Conservation (phyloP, 176 grass and related monocot species). For the Phoenix roebelenii region DNA sequence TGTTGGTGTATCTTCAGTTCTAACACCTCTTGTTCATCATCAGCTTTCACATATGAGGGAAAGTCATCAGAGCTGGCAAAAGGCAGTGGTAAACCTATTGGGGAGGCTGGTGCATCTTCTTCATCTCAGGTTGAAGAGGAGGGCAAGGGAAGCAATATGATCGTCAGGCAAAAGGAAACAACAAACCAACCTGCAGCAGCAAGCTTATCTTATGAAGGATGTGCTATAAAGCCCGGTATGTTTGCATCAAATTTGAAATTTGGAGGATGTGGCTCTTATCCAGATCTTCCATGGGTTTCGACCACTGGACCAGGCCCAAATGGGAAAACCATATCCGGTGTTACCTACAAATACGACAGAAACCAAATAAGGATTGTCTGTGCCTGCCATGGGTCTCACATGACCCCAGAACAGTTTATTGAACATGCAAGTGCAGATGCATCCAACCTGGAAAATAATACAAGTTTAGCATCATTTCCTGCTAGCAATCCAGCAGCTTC, state of each 20-base stretch:
- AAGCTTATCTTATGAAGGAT: slow-evolving; percentile 33
- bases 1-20: too few species aligned
- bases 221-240: slow-evolving; percentile 55
- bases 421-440: slow-evolving; percentile 57
- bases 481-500: slow-evolving; percentile 39
- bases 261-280: slow-evolving; percentile 73
- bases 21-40: too few species aligned
- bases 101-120: slow-evolving; percentile 36
- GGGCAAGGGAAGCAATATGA: slow-evolving; percentile 19
- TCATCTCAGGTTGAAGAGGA: slow-evolving; percentile 41
- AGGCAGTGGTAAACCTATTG: slow-evolving; percentile 10
- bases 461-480: slow-evolving; percentile 25
- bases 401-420: slow-evolving; percentile 64
- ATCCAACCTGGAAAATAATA: slow-evolving; percentile 27
- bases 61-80: not conserved
- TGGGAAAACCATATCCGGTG: slow-evolving; percentile 84
- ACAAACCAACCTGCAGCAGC: slow-evolving; percentile 17
- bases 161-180: slow-evolving; percentile 6
- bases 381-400: slow-evolving; percentile 80
- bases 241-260: slow-evolving; percentile 64
- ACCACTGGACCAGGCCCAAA: slow-evolving; percentile 51
- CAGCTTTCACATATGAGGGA: not conserved
- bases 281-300: slow-evolving; percentile 96
- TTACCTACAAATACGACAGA: slow-evolving; percentile 65
- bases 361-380: slow-evolving; percentile 79